A percentile compares a stretch with the other conserved stretches of the same genome.
These are phyloP conservation scores for Crithidia mellificae DNA, from an alignment of 208 protist genomes.

Conservation along the genomic window DNA sequence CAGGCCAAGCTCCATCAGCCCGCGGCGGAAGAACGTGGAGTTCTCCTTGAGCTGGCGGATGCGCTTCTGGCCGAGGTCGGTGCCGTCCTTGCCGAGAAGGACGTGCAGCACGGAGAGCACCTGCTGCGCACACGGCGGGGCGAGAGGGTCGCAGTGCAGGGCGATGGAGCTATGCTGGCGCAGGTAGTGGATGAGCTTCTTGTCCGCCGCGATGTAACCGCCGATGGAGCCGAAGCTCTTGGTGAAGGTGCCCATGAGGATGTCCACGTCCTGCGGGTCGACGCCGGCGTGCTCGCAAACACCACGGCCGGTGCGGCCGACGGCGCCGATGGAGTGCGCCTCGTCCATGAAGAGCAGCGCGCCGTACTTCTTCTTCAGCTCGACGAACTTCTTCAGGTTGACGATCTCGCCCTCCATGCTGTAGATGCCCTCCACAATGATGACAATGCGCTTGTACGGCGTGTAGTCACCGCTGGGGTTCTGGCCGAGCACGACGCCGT, in stretches of 20 bases:
- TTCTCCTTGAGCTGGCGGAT: conserved; percentile 85
- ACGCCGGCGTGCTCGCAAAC: conserved; percentile 93
- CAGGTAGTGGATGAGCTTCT: conserved; percentile 73
- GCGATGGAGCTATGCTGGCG: conserved; percentile 65
- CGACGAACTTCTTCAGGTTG: conserved; percentile 93
- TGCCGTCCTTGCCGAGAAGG: conserved; percentile 91
- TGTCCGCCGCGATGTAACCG: conserved; percentile 95
- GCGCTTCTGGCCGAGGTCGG: conserved; percentile 76
- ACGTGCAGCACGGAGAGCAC: conserved; percentile 85
- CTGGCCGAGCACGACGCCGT: conserved; percentile 90
- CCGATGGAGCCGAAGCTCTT: conserved; percentile 97
- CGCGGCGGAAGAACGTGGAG: conserved; percentile 82
- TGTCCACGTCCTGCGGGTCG: conserved; percentile 88
- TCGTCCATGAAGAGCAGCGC: conserved; percentile 98
- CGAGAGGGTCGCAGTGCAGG: conserved; percentile 82
- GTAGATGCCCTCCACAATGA: conserved; percentile 98
- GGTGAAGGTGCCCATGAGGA: conserved; percentile 97
- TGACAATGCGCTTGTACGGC: conserved; percentile 88
- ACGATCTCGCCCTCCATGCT: conserved; percentile 98
- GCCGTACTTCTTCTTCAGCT: conserved; percentile 96
- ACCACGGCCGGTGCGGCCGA: conserved; percentile 93
- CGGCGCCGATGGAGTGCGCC: conserved; percentile 98
- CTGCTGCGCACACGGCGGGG: conserved; percentile 90
- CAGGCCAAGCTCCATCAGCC: conserved; percentile 77
- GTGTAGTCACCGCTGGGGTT: conserved; percentile 71